These are phyloP conservation scores for Solanum tarapatanum DNA, from an alignment of 257 asterid genomes.

Conservation along the genomic window DNA sequence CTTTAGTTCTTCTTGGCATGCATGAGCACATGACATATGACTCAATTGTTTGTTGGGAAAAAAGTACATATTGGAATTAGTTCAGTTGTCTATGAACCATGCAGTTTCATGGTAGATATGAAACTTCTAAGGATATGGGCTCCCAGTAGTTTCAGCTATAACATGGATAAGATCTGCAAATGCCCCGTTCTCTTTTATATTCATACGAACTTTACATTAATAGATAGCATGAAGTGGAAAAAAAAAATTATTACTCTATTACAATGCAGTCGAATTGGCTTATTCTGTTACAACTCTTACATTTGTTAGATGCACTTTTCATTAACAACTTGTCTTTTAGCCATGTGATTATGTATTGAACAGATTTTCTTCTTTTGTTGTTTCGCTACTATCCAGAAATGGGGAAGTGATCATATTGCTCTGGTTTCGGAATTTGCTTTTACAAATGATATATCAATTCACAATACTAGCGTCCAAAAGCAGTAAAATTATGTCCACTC, in stretches of 20 bases:
- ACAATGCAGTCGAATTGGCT: not conserved
- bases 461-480: not conserved
- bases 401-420: conserved; percentile 99
- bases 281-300: not conserved
- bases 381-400: conserved; percentile 49
- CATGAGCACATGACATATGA: not conserved
- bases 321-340: not conserved
- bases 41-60: not conserved
- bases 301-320: not conserved
- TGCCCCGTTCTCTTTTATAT: not conserved
- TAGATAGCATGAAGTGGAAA: not conserved
- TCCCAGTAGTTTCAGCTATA: not conserved
- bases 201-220: not conserved
- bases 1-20: not conserved
- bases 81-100: not conserved
- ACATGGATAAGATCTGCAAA: not conserved
- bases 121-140: not conserved
- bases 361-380: not conserved
- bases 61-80: not conserved
- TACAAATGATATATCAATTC: conserved; percentile 16
- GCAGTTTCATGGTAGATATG: not conserved
- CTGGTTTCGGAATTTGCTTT: conserved; percentile 82
- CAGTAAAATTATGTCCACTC: not conserved
- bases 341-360: not conserved
- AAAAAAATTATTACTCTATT: not conserved